These are phyloP conservation scores for Stephania cephalantha DNA, from an alignment of 164 flowering plant genomes.

Conservation along the genomic window DNA sequence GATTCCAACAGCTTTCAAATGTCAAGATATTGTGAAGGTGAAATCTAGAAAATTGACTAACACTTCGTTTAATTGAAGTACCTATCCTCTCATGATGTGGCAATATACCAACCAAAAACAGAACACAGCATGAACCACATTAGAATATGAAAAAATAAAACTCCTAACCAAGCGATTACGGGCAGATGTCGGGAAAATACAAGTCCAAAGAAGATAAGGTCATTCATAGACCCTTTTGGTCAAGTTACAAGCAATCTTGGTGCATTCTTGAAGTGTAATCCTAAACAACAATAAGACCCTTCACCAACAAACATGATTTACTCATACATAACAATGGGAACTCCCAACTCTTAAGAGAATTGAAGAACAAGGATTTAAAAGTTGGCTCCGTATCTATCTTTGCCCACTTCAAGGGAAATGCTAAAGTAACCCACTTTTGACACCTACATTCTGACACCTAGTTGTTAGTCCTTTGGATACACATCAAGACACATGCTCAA, in stretches of 20 bases:
- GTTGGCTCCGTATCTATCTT: too few species aligned
- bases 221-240: neutral
- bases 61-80: neutral
- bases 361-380: too few species aligned
- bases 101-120: neutral
- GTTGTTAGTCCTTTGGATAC: too few species aligned
- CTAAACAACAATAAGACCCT: neutral
- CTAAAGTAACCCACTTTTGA: too few species aligned
- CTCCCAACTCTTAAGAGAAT: too few species aligned
- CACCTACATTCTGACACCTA: too few species aligned
- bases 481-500: too few species aligned
- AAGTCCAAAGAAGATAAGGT: neutral
- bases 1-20: neutral
- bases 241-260: neutral
- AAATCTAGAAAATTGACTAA: neutral
- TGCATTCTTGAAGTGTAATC: neutral
- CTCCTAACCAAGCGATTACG: neutral
- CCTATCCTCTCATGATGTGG: neutral
- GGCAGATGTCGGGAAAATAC: neutral
- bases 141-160: too few species aligned
- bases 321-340: too few species aligned
- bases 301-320: too few species aligned
- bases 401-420: too few species aligned
- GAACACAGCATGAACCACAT: neutral
- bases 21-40: neutral